Conservation (phyloP, 306 rosid genomes). For the Ziziphus jujuba region DNA sequence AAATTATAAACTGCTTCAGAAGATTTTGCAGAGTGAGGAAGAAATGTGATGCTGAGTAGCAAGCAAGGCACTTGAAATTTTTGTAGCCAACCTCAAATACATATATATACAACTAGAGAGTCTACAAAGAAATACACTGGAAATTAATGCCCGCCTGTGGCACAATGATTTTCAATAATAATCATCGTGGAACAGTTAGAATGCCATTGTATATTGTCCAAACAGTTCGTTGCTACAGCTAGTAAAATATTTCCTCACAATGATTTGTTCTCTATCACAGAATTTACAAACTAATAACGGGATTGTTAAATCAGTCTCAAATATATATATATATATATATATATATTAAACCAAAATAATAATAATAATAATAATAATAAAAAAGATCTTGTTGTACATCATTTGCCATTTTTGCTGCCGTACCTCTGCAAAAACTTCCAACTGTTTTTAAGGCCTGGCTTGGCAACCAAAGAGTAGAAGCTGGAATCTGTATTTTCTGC, state of each 20-base stretch:
- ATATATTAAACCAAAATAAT: too few relatives aligned
- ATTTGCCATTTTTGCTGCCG: constrained; percentile 1
- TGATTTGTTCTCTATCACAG: constrained; percentile 5
- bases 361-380: too few relatives aligned
- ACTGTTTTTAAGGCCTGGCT: background rate
- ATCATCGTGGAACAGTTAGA: background rate
- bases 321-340: too few relatives aligned
- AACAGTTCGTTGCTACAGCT: constrained; percentile 12
- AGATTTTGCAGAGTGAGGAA: too few relatives aligned
- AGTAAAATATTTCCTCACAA: background rate
- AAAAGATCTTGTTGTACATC: constrained; percentile 7
- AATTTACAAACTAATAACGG: constrained; percentile 19
- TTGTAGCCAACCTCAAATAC: too few relatives aligned
- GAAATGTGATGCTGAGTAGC: too few relatives aligned
- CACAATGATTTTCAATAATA: too few relatives aligned
- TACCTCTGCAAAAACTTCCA: background rate
- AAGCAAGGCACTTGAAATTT: too few relatives aligned
- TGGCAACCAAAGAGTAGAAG: background rate
- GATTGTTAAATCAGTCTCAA: constrained; percentile 11
- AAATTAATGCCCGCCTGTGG: too few relatives aligned
- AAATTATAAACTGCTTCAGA: too few relatives aligned
- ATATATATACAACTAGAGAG: too few relatives aligned
- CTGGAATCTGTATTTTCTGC: background rate
- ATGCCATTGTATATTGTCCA: background rate
- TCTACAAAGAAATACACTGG: too few relatives aligned